A percentile compares a stretch with the other conserved stretches of the same genome.
phyloP scores from a whole-genome alignment of 2,329 filamentous ascomycete species.

The Rasamsonia emersonii region DNA sequence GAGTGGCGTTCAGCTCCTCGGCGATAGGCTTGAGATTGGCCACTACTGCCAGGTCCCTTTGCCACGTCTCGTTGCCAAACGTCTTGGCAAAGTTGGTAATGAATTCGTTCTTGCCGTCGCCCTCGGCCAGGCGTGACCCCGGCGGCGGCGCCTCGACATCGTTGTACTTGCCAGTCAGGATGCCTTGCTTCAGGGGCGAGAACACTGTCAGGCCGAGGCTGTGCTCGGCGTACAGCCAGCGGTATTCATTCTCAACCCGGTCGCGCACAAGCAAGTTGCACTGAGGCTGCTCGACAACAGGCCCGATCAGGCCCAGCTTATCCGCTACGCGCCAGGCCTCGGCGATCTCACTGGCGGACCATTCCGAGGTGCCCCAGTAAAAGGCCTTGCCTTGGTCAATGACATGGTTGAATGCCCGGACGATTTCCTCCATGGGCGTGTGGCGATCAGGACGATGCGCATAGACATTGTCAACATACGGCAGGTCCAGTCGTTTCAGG shows the following conservation, averaged over 20 bases:
- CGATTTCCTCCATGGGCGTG: constrained; percentile 64
- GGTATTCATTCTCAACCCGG: constrained; percentile 55
- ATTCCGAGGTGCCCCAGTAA: constrained; percentile 65
- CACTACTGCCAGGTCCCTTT: constrained; percentile 24
- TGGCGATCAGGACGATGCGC: constrained; percentile 60
- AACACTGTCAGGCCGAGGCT: constrained; percentile 57
- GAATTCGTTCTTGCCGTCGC: constrained; percentile 50
- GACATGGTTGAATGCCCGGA: constrained; percentile 63
- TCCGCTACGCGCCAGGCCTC: constrained; percentile 55
- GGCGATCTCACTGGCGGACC: constrained; percentile 59
- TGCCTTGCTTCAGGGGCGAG: constrained; percentile 52
- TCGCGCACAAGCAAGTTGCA: constrained; percentile 58
- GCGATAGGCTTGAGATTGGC: constrained; percentile 47
- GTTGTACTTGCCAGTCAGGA: constrained; percentile 62
- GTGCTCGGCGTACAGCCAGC: constrained; percentile 48
- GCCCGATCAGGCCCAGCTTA: constrained; percentile 50
- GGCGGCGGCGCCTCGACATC: constrained; percentile 44
- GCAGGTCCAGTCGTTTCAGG: constrained; percentile 53
- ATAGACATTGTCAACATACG: constrained; percentile 63
- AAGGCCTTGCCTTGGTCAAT: constrained; percentile 61
- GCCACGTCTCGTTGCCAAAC: constrained; percentile 34
- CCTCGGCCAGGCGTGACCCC: constrained; percentile 50
- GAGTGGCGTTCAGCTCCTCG: constrained; percentile 53
- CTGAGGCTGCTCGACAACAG: constrained; percentile 48
- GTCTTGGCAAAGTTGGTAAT: constrained; percentile 38